phyloP scores from a whole-genome alignment of 768 basidiomycete genomes.

The Amanita subjunquillea region DNA sequence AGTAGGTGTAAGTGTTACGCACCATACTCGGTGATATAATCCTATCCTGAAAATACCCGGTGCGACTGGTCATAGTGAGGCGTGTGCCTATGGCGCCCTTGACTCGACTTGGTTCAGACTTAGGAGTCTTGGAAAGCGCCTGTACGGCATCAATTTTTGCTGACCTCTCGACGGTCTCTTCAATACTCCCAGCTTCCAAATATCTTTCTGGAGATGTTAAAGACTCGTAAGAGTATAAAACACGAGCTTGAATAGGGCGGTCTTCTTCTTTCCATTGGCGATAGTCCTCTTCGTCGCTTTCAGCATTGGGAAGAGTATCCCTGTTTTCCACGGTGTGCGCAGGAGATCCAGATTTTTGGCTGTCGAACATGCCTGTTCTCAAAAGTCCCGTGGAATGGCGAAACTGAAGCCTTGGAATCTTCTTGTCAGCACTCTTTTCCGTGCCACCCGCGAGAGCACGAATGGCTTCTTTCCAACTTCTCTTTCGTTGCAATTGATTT shows the following conservation, averaged over 20 bases:
- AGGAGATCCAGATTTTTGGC: slow-evolving; percentile 8
- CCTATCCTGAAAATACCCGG: slow-evolving; percentile 88
- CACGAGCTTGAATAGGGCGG: slow-evolving; percentile 64
- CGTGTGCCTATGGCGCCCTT: slow-evolving; percentile 72
- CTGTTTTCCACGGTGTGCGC: slow-evolving; percentile 29
- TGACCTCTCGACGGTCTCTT: background rate
- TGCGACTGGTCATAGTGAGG: slow-evolving; percentile 91
- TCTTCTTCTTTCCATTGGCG: slow-evolving; percentile 53
- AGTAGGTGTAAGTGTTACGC: slow-evolving; percentile 17
- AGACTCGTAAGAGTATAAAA: slow-evolving; percentile 44
- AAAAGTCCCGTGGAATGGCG: slow-evolving; percentile 2
- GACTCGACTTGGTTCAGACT: slow-evolving; percentile 18
- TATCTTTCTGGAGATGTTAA: slow-evolving; percentile 2
- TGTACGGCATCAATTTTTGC: slow-evolving; percentile 30
- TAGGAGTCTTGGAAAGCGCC: slow-evolving; percentile 19
- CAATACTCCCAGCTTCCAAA: background rate
- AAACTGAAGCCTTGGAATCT: slow-evolving; percentile 13
- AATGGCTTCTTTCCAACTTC: slow-evolving; percentile 53
- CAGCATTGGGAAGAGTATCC: slow-evolving; percentile 39
- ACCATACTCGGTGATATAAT: slow-evolving; percentile 97
- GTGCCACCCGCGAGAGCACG: slow-evolving; percentile 34
- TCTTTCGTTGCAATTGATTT: slow-evolving; percentile 41
- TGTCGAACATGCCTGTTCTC: background rate
- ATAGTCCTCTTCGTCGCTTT: slow-evolving; percentile 40
- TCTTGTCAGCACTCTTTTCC: slow-evolving; percentile 18